Conservation (phyloP, 2,329 filamentous ascomycete genomes). For the Dryadomyces quercus-mongolicae region DNA sequence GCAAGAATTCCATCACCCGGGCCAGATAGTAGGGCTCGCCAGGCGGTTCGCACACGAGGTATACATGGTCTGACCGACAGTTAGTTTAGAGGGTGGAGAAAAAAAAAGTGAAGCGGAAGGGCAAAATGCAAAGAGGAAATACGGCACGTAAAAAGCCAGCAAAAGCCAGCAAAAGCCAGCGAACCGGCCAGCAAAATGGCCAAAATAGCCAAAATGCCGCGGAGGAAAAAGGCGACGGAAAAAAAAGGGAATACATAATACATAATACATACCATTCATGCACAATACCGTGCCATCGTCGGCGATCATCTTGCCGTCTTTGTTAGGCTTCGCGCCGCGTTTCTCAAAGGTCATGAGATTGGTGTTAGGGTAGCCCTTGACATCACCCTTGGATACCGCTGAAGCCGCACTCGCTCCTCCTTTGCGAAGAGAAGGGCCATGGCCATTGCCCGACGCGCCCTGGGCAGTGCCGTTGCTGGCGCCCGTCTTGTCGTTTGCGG, state of each 20-base stretch:
- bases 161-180: too few species aligned
- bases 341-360: conserved; percentile 86
- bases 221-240: too few species aligned
- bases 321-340: conserved; percentile 48
- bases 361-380: conserved; percentile 44
- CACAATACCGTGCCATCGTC: conserved; percentile 80
- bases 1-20: conserved; percentile 96
- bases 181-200: too few species aligned
- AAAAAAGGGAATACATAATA: background rate
- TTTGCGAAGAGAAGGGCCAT: conserved; percentile 9
- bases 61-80: conserved; percentile 57
- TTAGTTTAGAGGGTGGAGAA: conserved; percentile 1
- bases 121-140: background rate
- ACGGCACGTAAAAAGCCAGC: too few species aligned
- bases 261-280: conserved; percentile 61
- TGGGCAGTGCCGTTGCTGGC: conserved; percentile 14
- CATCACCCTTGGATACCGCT: conserved; percentile 18
- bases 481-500: conserved; percentile 17
- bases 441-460: conserved; percentile 5
- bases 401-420: conserved; percentile 15
- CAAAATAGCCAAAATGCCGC: too few species aligned
- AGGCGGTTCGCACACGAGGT: conserved; percentile 92
- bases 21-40: conserved; percentile 97
- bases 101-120: background rate
- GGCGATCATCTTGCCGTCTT: conserved; percentile 68